These are phyloP conservation scores for Ceratocystiopsis brevicomis DNA, from an alignment of 2,329 filamentous ascomycete species.

Conservation along the genomic window DNA sequence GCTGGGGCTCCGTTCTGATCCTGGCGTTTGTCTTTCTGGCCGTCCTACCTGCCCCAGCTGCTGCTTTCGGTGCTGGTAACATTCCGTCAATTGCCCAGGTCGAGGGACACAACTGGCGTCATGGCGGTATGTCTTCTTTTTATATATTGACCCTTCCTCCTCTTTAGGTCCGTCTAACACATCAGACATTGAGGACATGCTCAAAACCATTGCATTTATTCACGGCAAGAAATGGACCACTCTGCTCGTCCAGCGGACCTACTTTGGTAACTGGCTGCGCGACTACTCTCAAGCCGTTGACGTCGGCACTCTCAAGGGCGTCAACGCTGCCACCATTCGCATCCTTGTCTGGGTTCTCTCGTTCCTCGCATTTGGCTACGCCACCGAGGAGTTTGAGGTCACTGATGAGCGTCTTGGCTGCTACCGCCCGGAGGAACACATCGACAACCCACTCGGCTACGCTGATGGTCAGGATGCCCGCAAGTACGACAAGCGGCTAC, in stretches of 20 bases:
- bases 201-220: slow-evolving; percentile 58
- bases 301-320: slow-evolving; percentile 59
- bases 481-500: slow-evolving; percentile 60
- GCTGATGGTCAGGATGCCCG: slow-evolving; percentile 74
- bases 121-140: slow-evolving; percentile 32
- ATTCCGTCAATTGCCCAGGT: slow-evolving; percentile 48
- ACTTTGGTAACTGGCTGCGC: slow-evolving; percentile 75
- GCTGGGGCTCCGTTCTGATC: slow-evolving; percentile 33
- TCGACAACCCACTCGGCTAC: slow-evolving; percentile 68
- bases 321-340: slow-evolving; percentile 60
- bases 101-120: slow-evolving; percentile 51
- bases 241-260: slow-evolving; percentile 57
- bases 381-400: slow-evolving; percentile 72
- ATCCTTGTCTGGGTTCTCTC: slow-evolving; percentile 65
- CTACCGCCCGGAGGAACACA: slow-evolving; percentile 59
- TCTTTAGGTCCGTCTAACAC: too few relatives aligned
- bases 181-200: slow-evolving; percentile 60
- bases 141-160: too few relatives aligned
- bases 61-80: slow-evolving; percentile 51
- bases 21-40: slow-evolving; percentile 29
- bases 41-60: slow-evolving; percentile 35
- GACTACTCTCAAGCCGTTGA: slow-evolving; percentile 76
- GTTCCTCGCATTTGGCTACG: slow-evolving; percentile 67
- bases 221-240: slow-evolving; percentile 72
- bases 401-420: slow-evolving; percentile 62